Base-by-base conservation (phyloP, 2,329 filamentous ascomycete genomes). In the Chaetomium strumarium region DNA sequence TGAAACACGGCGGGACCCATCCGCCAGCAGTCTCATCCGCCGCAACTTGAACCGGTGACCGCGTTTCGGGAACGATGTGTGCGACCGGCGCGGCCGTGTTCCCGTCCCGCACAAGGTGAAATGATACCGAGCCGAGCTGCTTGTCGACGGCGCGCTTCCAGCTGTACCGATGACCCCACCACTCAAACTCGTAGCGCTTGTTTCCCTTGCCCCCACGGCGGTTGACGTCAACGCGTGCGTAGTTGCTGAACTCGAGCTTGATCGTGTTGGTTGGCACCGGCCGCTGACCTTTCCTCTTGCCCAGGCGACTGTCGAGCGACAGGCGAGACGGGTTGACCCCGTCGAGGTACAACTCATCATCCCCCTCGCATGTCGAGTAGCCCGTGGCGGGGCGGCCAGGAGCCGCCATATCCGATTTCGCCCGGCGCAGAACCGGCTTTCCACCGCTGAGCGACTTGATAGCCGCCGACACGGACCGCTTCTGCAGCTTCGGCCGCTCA, bases 171-270 rank as follows among this genome's bases (percentile, higher is more conserved):
- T 85, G 80, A 24, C 89, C 90, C 93, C 93, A 97, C 76, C 95
- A 96, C 65, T 92, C 86, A 63, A 95, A 96, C 51, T 90, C 88
- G 68, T 96, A 97, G 56, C 83, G 80, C 70, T 90, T 92, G 57
- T 77, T 77, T 41, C 77, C 74, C 60, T 81, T 84, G 46, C 78
- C 73, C 14, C 86, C 86, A 20, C 81, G 77, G 39, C 88, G 82
- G 60, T 80, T 83, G 46, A 99, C 73, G 59, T 96, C 88, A 38
- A 97, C 83, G 62, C 93, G 90, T 2, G 92, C 92, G 67, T 99
- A 99, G 72, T 97, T 99, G 60, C 90, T 95, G 67, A 96, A 99
- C 67, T 97, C 92, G 33, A 99, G 79, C 70, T 90, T 88, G 67
- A 92, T 87, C 34, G 80, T 85, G 68, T 95, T 90, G 53, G 85